phyloP scores from a whole-genome alignment of 2,329 filamentous ascomycete species.

The Claviceps monticola region DNA sequence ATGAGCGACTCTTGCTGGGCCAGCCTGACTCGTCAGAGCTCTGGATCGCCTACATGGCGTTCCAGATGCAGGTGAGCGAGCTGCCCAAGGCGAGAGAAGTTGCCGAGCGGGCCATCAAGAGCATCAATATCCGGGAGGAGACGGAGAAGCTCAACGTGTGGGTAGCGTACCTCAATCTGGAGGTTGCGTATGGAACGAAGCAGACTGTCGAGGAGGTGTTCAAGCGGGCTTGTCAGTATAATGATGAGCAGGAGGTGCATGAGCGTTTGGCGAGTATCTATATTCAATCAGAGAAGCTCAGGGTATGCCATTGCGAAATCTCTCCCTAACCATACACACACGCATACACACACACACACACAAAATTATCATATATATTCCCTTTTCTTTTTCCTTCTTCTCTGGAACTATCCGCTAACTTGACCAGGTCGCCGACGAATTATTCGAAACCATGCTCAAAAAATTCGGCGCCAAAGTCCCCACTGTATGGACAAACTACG shows the following conservation, averaged over 20 bases:
- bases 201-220: slow-evolving; percentile 76
- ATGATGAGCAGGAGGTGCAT: slow-evolving; percentile 80
- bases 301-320: slow-evolving; percentile 39
- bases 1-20: slow-evolving; percentile 80
- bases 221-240: slow-evolving; percentile 85
- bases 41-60: slow-evolving; percentile 98
- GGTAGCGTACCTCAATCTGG: slow-evolving; percentile 87
- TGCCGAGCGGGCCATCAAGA: slow-evolving; percentile 78
- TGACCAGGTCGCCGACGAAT: slow-evolving; percentile 65
- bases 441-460: slow-evolving; percentile 78
- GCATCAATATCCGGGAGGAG: slow-evolving; percentile 82
- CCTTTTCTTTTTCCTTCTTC: background rate
- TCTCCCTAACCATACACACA: slow-evolving; percentile 13
- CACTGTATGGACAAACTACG: slow-evolving; percentile 87
- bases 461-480: slow-evolving; percentile 74
- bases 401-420: background rate
- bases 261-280: slow-evolving; percentile 87
- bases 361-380: background rate
- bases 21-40: slow-evolving; percentile 86
- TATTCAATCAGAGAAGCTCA: slow-evolving; percentile 75
- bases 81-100: slow-evolving; percentile 77
- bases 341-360: background rate
- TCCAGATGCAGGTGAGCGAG: slow-evolving; percentile 87
- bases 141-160: slow-evolving; percentile 90
- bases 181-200: slow-evolving; percentile 77